A percentile compares a stretch with the other conserved stretches of the same genome.
Evolutionary conservation across 176 grass and related monocot genomes (phyloP).

Genomic region (Bromus sterilis): DNA sequence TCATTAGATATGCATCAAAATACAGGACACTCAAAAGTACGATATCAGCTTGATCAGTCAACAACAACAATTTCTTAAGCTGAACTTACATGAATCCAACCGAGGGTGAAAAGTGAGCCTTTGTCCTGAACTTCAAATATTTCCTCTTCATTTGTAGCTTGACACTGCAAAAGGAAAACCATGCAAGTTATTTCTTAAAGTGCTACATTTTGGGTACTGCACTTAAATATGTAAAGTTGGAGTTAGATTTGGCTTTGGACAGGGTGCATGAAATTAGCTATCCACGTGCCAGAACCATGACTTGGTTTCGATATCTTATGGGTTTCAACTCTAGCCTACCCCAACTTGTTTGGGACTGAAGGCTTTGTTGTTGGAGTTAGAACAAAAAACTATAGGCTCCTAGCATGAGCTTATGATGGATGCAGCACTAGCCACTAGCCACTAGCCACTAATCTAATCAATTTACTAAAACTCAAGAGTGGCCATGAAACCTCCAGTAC

Average conservation of each 20-base stretch:
- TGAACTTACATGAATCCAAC: conserved; percentile 97
- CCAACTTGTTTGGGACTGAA: no score
- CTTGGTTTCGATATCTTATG: no score
- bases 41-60: background rate
- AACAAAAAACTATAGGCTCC: background rate
- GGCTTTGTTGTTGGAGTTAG: background rate
- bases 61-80: background rate
- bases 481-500: background rate
- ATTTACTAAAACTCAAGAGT: background rate
- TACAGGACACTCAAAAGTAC: background rate
- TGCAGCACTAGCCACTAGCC: background rate
- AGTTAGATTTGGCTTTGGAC: no score
- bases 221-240: background rate
- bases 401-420: background rate
- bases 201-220: background rate
- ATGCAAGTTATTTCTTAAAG: conserved; percentile 13
- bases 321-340: no score
- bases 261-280: no score
- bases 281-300: no score
- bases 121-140: conserved; percentile 99
- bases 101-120: conserved; percentile 85
- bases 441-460: background rate
- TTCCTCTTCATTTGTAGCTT: conserved; percentile 99
- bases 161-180: conserved; percentile 54
- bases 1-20: background rate